These are phyloP conservation scores for Daedaleopsis nitida DNA, from an alignment of 768 basidiomycete genomes.

Conservation along the genomic window DNA sequence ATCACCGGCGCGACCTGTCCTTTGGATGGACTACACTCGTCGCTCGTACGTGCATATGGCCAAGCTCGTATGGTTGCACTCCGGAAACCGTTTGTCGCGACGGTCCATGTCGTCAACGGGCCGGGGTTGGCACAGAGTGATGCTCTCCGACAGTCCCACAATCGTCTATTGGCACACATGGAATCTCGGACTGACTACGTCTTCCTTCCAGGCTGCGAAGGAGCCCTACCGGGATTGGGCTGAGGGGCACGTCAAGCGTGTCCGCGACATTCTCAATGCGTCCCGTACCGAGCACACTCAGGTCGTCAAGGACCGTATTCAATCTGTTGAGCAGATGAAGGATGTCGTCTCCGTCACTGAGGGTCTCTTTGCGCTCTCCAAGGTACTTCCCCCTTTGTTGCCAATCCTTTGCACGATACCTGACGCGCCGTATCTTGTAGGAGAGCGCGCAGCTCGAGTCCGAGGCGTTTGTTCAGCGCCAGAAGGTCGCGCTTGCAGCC, in stretches of 20 bases:
- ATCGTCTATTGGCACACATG: not conserved
- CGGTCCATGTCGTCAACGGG: too few relatives aligned
- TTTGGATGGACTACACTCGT: too few relatives aligned
- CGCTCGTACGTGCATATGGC: too few relatives aligned
- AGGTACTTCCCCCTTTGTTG: slow-evolving; percentile 50
- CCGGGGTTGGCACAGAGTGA: too few relatives aligned
- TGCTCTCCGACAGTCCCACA: too few relatives aligned
- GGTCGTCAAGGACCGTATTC: slow-evolving; percentile 91
- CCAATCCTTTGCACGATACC: not conserved
- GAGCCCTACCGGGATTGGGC: slow-evolving; percentile 95
- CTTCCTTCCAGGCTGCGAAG: slow-evolving; percentile 58
- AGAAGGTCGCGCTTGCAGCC: slow-evolving; percentile 81
- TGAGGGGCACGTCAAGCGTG: slow-evolving; percentile 79
- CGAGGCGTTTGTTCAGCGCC: slow-evolving; percentile 86
- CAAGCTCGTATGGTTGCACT: too few relatives aligned
- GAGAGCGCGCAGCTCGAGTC: slow-evolving; percentile 89
- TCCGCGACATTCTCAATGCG: slow-evolving; percentile 77
- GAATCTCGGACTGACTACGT: not conserved
- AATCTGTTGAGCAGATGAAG: slow-evolving; percentile 90
- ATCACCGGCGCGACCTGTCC: too few relatives aligned
- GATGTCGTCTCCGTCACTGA: slow-evolving; percentile 92
- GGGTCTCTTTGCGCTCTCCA: slow-evolving; percentile 88
- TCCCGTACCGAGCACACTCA: slow-evolving; percentile 90
- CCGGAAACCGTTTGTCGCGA: too few relatives aligned
- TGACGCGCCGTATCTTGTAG: slow-evolving; percentile 38